Conservation (phyloP, 140 eudicot genomes). For the Erigeron philadelphicus region DNA sequence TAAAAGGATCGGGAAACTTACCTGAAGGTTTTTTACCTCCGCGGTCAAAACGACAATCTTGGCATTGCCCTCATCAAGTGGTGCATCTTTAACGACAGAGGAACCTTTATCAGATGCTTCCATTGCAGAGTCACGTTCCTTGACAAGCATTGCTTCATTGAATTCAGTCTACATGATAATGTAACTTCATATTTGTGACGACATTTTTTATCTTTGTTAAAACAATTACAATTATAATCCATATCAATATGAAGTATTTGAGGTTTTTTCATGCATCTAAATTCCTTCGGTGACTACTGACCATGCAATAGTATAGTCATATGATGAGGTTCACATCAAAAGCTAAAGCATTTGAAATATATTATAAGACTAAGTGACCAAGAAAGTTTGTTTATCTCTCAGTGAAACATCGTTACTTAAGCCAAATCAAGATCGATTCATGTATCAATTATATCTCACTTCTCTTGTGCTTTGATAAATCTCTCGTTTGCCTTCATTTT, state of each 20-base stretch:
- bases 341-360: conserved; percentile 2
- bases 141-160: conserved; percentile 61
- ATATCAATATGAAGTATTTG: not conserved
- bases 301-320: conserved; percentile 2
- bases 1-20: not conserved
- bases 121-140: conserved; percentile 62
- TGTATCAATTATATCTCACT: conserved; percentile 16
- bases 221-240: conserved; percentile 8
- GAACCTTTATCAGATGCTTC: conserved; percentile 63
- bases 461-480: conserved; percentile 23
- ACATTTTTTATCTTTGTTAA: conserved; percentile 16
- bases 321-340: not conserved
- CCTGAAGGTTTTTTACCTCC: conserved; percentile 42
- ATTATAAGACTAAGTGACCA: conserved; percentile 10
- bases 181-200: conserved; percentile 29
- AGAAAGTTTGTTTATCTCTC: conserved; percentile 10
- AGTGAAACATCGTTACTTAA: conserved; percentile 7
- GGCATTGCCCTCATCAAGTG: conserved; percentile 58
- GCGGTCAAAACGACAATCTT: conserved; percentile 53
- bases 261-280: conserved; percentile 1
- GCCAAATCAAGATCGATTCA: conserved; percentile 14
- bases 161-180: conserved; percentile 51
- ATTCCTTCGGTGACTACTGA: conserved; percentile 6
- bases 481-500: conserved; percentile 7
- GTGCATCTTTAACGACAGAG: conserved; percentile 46